These are phyloP conservation scores for Aureobasidium leucospermi DNA, from an alignment of 2,329 filamentous ascomycete species.

Conservation along the genomic window DNA sequence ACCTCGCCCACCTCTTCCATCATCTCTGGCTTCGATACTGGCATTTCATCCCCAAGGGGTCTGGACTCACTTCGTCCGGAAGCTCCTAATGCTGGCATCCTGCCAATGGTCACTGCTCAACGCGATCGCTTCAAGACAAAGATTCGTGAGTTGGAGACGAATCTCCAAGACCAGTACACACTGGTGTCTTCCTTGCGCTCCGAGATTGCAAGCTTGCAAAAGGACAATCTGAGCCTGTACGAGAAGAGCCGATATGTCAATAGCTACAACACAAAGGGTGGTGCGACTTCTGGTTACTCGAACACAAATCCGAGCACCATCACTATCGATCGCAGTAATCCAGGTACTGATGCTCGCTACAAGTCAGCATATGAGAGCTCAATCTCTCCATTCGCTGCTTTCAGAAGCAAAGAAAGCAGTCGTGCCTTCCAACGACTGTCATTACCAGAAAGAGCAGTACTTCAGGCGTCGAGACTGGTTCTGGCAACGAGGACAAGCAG, in stretches of 20 bases:
- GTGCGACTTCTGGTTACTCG: constrained; percentile 53
- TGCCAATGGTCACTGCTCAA: constrained; percentile 97
- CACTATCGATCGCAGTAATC: constrained; percentile 54
- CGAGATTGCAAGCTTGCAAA: constrained; percentile 85
- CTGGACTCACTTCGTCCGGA: constrained; percentile 55
- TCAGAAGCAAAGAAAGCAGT: constrained; percentile 85
- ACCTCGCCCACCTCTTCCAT: constrained; percentile 94
- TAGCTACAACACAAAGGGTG: constrained; percentile 69
- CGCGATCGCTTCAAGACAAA: constrained; percentile 97
- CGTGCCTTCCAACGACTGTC: constrained; percentile 91
- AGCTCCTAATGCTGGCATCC: constrained; percentile 68
- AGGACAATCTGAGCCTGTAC: constrained; percentile 91
- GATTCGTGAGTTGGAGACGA: constrained; percentile 81
- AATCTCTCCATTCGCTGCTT: constrained; percentile 91
- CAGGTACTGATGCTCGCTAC: constrained; percentile 73
- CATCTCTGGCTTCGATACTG: constrained; percentile 88
- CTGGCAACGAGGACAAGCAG: constrained; percentile 82
- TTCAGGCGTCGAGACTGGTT: constrained; percentile 84
- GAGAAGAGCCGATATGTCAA: constrained; percentile 97
- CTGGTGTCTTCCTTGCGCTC: constrained; percentile 79
- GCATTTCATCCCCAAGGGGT: constrained; percentile 35
- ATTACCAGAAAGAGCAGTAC: constrained; percentile 80
- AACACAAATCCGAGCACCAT: constrained; percentile 71
- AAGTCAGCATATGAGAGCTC: constrained; percentile 89
- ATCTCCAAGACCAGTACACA: constrained; percentile 76